Evolutionary conservation across 2,329 filamentous ascomycete species (phyloP), one percentile per base, ranked within the genome.

Genomic region (Zymoseptoria pseudotritici): DNA sequence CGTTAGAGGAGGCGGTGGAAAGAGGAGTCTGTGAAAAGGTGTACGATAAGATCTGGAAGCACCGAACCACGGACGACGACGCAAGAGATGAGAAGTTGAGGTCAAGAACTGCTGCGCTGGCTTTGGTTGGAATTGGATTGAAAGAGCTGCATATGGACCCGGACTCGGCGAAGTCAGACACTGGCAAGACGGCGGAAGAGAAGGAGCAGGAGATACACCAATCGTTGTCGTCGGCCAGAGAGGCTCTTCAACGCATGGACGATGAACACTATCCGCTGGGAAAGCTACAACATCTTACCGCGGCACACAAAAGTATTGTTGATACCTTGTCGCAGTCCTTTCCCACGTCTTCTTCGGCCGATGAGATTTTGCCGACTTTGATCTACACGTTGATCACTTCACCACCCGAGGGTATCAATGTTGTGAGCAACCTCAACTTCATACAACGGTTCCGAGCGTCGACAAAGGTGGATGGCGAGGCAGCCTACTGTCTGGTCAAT

Each of bases 341-440:
- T 58, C 83, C 85, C 8, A 83, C 92, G 0, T 83, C 84, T 0
- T 96, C 94, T 0, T 97, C 94, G 0, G 94, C 94, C 2, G 94
- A 99, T 71, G 94, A 97, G 75, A 95, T 99, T 58, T 86, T 99
- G 73, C 94, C 94, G 0, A 96, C 96, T 74, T 82, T 99, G 63
- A 99, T 99, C 63, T 99, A 96, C 77, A 90, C 91, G 0, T 83
- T 99, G 61, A 95, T 99, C 71, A 97, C 91, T 2, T 87, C 92
- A 52, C 88, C 91, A 0, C 89, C 92, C 0, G 89, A 94, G 73
- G 84, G 87, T 36, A 86, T 97, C 54, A 90, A 92, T 73, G 88
- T 92, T 58, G 91, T 96, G 70, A 97, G 93, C 78, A 95, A 99
- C 72, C 80, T 95, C n/a, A 86, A 89, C 67, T 99, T 97, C 72